phyloP scores from a whole-genome alignment of 2,329 filamentous ascomycete genomes.

The Leptographium lundbergii region DNA sequence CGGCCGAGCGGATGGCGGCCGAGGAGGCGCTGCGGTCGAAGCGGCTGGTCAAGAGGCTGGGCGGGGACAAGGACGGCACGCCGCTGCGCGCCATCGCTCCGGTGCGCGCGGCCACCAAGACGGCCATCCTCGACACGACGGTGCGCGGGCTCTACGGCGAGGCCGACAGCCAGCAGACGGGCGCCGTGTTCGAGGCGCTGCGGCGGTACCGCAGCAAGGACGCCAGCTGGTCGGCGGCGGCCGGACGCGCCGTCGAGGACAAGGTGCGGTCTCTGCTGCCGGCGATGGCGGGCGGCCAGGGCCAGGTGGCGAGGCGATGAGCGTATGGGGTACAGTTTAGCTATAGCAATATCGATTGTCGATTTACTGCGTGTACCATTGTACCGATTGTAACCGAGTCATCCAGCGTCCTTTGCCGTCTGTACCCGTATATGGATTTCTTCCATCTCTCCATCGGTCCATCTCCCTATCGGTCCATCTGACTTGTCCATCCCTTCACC shows the following conservation, averaged over 20 bases:
- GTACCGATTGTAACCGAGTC: too few species aligned
- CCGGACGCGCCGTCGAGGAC: constrained; percentile 26
- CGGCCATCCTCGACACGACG: constrained; percentile 22
- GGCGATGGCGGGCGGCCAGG: background rate
- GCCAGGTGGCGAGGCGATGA: background rate
- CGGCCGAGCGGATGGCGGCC: constrained; percentile 15
- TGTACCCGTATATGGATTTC: too few species aligned
- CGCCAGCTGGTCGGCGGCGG: constrained; percentile 17
- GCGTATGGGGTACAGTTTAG: too few species aligned
- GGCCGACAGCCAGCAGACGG: constrained; percentile 9
- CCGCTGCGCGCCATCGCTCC: constrained; percentile 9
- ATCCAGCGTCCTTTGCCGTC: too few species aligned
- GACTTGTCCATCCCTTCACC: background rate
- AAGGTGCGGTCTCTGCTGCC: constrained; percentile 20
- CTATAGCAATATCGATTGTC: too few species aligned
- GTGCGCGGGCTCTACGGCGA: constrained; percentile 24
- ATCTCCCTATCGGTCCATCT: background rate
- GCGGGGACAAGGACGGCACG: background rate
- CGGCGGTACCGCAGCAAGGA: constrained; percentile 24
- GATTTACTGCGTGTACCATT: too few species aligned
- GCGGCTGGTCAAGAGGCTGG: background rate
- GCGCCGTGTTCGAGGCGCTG: constrained; percentile 13
- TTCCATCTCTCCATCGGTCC: too few species aligned
- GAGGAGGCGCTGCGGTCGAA: constrained; percentile 6
- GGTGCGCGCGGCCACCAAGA: constrained; percentile 12